A percentile compares a stretch with the other conserved stretches of the same genome.
phyloP scores from a whole-genome alignment of 2,329 filamentous ascomycete species.

The Calonectria ilicicola region DNA sequence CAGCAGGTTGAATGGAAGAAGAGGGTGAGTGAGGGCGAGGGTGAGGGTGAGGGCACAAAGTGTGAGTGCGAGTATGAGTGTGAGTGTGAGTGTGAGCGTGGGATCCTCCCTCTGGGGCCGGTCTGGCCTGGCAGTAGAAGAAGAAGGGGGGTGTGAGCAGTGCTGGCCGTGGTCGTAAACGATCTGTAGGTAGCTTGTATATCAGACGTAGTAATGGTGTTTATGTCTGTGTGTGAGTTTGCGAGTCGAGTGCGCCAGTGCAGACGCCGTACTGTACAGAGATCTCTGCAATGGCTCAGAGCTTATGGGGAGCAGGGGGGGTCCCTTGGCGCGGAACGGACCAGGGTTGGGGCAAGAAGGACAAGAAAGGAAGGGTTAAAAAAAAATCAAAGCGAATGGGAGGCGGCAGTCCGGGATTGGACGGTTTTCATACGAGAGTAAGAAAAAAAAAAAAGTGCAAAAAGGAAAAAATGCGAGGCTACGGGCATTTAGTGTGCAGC shows the following conservation, averaged over 20 bases:
- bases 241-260: neutral
- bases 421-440: neutral
- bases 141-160: neutral
- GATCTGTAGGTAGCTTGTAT: slow-evolving; percentile 2
- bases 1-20: slow-evolving; percentile 15
- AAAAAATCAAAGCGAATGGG: neutral
- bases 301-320: slow-evolving; percentile 7
- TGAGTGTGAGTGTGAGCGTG: neutral
- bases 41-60: too few species aligned
- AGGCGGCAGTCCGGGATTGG: neutral
- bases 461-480: neutral
- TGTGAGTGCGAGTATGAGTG: neutral
- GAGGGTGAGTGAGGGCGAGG: neutral
- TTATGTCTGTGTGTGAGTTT: slow-evolving; percentile 8
- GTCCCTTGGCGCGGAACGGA: neutral
- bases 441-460: neutral
- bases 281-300: neutral
- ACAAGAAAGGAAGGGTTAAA: neutral
- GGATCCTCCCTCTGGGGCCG: neutral
- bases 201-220: slow-evolving; percentile 10
- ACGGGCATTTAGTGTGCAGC: neutral
- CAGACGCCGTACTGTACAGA: neutral
- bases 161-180: neutral
- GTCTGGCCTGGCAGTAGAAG: neutral
- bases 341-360: neutral